A percentile compares a stretch with the other conserved stretches of the same genome.
Conservation (phyloP, 257 asterid species). For the Solanum corneliomulleri region DNA sequence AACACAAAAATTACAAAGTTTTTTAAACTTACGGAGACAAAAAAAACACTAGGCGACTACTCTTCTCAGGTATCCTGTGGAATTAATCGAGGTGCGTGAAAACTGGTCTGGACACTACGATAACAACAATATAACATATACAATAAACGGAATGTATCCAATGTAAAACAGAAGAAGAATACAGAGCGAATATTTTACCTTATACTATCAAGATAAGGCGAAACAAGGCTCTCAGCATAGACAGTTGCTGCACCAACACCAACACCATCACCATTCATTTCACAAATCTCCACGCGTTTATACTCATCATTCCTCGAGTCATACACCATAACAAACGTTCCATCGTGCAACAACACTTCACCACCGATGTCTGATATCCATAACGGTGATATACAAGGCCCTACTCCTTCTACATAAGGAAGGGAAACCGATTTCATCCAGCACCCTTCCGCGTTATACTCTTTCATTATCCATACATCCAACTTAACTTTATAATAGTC, state of each 20-base stretch:
- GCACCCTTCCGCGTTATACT: constrained; percentile 29
- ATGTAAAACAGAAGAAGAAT: not conserved
- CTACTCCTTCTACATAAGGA: constrained; percentile 4
- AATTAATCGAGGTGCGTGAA: not conserved
- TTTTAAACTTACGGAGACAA: not conserved
- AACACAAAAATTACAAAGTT: not conserved
- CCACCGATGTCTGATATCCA: constrained; percentile 22
- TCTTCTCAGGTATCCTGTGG: not conserved
- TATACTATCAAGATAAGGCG: constrained; percentile 3
- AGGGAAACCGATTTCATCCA: constrained; percentile 31
- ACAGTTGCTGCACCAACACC: constrained; percentile 14
- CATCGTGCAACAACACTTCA: constrained; percentile 20
- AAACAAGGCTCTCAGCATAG: constrained; percentile 38
- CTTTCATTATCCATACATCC: constrained; percentile 42
- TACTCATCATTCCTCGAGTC: constrained; percentile 8
- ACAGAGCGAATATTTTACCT: not conserved
- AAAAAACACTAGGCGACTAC: not conserved
- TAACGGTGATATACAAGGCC: constrained; percentile 10
- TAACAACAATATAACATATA: not conserved
- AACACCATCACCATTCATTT: not conserved
- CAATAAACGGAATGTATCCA: not conserved
- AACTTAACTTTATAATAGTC: not conserved
- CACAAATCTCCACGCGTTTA: constrained; percentile 7
- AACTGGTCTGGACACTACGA: not conserved
- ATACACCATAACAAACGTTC: constrained; percentile 15